Evolutionary conservation across 371 early-diverging fungal species (phyloP).

Genomic region (Mortierella sp.): DNA sequence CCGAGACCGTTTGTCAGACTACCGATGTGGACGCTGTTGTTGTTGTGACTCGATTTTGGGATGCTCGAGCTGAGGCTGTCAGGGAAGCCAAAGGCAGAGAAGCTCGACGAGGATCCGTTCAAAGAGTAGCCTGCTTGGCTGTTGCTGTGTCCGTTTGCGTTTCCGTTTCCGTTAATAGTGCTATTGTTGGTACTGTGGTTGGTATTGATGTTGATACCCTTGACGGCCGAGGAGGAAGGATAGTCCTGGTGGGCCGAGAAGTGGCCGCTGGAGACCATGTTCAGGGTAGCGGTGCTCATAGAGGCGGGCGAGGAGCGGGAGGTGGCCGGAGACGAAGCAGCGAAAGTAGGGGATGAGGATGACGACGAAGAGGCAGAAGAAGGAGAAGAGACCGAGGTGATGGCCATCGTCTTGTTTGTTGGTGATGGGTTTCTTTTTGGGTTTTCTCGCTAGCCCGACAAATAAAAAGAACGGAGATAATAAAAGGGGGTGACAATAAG

Average conservation of each 20-base stretch:
- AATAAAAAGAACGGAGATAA: background rate
- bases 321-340: slow-evolving; percentile 29
- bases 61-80: slow-evolving; percentile 49
- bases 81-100: slow-evolving; percentile 29
- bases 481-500: slow-evolving; percentile 4
- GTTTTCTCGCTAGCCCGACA: background rate
- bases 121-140: background rate
- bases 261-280: slow-evolving; percentile 20
- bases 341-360: slow-evolving; percentile 31
- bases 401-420: slow-evolving; percentile 31
- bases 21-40: slow-evolving; percentile 49
- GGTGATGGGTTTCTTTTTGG: no score
- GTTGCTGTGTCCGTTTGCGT: background rate
- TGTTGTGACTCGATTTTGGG: slow-evolving; percentile 34
- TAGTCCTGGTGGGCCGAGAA: slow-evolving; percentile 24
- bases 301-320: slow-evolving; percentile 27
- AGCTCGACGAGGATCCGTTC: slow-evolving; percentile 13
- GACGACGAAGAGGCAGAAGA: slow-evolving; percentile 37
- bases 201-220: slow-evolving; percentile 40
- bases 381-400: slow-evolving; percentile 37
- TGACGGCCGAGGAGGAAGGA: slow-evolving; percentile 26
- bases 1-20: slow-evolving; percentile 39
- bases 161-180: background rate
- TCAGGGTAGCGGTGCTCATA: slow-evolving; percentile 34
- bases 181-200: background rate